A percentile compares a stretch with the other conserved stretches of the same genome.
phyloP scores from a whole-genome alignment of 2,329 filamentous ascomycete species.

The Fusarium veterinarium region DNA sequence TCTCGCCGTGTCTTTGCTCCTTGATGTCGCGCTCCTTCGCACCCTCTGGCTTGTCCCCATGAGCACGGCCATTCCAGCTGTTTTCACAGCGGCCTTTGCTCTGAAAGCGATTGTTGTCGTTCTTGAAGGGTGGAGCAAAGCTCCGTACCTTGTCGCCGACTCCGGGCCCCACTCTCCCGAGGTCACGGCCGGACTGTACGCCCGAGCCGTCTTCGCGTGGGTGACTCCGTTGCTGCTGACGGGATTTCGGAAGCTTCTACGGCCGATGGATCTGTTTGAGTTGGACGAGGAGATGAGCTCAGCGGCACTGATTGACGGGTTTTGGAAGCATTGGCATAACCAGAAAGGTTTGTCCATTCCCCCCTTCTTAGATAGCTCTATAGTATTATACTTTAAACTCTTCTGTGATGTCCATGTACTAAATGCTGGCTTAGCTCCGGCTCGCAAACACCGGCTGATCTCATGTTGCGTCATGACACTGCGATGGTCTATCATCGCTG shows the following conservation, averaged over 20 bases:
- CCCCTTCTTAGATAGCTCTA: constrained; percentile 19
- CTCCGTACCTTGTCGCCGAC: constrained; percentile 45
- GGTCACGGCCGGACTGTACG: constrained; percentile 53
- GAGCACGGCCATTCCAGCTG: constrained; percentile 43
- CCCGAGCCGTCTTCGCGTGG: constrained; percentile 54
- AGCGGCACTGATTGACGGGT: constrained; percentile 44
- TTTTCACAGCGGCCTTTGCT: constrained; percentile 51
- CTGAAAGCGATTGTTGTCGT: constrained; percentile 52
- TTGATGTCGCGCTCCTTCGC: constrained; percentile 50
- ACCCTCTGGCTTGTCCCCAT: constrained; percentile 50
- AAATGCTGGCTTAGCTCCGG: constrained; percentile 30
- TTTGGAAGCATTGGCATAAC: constrained; percentile 47
- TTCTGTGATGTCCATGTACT: constrained; percentile 35
- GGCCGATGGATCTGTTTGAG: constrained; percentile 49
- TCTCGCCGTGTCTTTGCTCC: constrained; percentile 48
- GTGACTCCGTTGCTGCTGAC: constrained; percentile 51
- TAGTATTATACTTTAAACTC: constrained; percentile 14
- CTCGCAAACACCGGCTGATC: constrained; percentile 43
- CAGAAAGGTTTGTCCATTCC: constrained; percentile 39
- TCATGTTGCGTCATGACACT: constrained; percentile 45
- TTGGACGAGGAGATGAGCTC: constrained; percentile 51
- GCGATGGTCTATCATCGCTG: constrained; percentile 45
- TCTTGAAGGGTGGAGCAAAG: constrained; percentile 55
- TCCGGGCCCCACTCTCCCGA: constrained; percentile 51
- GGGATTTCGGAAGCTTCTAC: constrained; percentile 52